Conservation (phyloP, 805 yeast species). For the Candida boidinii region DNA sequence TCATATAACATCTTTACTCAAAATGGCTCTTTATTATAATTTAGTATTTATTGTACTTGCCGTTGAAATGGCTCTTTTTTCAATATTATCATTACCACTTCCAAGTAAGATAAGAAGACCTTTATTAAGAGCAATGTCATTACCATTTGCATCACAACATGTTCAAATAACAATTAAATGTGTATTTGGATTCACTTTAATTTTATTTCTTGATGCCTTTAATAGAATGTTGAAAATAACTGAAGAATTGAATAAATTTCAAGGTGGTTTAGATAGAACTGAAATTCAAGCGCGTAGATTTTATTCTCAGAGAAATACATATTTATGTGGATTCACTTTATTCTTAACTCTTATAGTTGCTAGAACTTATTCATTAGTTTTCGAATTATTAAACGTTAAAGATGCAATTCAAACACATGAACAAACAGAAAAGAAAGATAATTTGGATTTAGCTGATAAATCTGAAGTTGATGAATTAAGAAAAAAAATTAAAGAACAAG, state of each 20-base stretch:
- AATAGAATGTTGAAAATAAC: slow-evolving; percentile 70
- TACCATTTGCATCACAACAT: slow-evolving; percentile 63
- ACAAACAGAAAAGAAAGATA: slow-evolving; percentile 6
- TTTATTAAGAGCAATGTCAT: slow-evolving; percentile 50
- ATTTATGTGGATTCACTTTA: slow-evolving; percentile 89
- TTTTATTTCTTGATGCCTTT: slow-evolving; percentile 81
- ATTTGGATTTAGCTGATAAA: slow-evolving; percentile 20
- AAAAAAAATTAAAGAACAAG: slow-evolving; percentile 45
- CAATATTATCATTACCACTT: slow-evolving; percentile 75
- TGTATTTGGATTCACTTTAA: slow-evolving; percentile 70
- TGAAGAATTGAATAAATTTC: slow-evolving; percentile 40
- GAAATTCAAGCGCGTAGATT: slow-evolving; percentile 88
- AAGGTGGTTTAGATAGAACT: slow-evolving; percentile 49
- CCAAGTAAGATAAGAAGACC: slow-evolving; percentile 70
- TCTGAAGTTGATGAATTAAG: slow-evolving; percentile 39
- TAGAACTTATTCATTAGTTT: slow-evolving; percentile 75
- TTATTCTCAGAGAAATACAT: slow-evolving; percentile 94
- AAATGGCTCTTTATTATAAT: slow-evolving; percentile 23
- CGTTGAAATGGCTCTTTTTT: slow-evolving; percentile 70
- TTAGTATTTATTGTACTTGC: slow-evolving; percentile 64
- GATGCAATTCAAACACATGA: slow-evolving; percentile 31
- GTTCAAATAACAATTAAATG: slow-evolving; percentile 75
- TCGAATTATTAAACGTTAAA: slow-evolving; percentile 59
- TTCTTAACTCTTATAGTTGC: slow-evolving; percentile 79
- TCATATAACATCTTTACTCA: too few relatives aligned